Evolutionary conservation across 768 basidiomycete species (phyloP), one percentile per base, ranked within the genome.

Genomic region (Suillus fuscotomentosus): DNA sequence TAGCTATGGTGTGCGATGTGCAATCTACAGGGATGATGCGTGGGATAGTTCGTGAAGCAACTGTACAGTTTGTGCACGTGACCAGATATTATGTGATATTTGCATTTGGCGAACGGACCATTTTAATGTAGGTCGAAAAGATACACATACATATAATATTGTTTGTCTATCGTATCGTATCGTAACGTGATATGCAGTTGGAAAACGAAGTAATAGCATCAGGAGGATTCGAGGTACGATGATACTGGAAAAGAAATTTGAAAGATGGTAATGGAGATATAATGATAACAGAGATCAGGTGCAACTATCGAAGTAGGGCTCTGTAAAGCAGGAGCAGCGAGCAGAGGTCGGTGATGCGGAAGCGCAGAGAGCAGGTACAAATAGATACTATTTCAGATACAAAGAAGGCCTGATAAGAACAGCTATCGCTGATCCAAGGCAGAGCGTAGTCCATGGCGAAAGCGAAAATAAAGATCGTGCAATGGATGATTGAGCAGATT

Each of bases 401-500:
- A 67, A 61, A 50, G 55, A 17, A 50, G 43, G 42, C 54, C 41
- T 22, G 64, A 45, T 53, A 45, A 38, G 22, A 64, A 64, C 55
- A 67, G 39, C 63, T 42, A 71, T 74, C 67, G 69, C 71, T 69
- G 56, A 67, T 73, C 73, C 73, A 73, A 66, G 67, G 65, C 66
- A 53, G 50, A 67, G 68, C 69, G 63, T 74, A 70, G 75, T 76
- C 76, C 76, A 63, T 75, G 67, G 59, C 55, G 64, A 65, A 66
- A 63, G 64, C 39, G 60, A 66, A 67, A 42, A 63, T 66, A 34
- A 63, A 62, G 54, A 61, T 65, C 56, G 71, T 73, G 71, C 64
- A 67, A 62, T 48, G 60, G 45, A 43, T 61, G 66, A 63, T 67
- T 62, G 66, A 62, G 61, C 65, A 71, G 63, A 70, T 67, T 75